phyloP scores from a whole-genome alignment of 2,329 filamentous ascomycete genomes.

The Paraconiothyrium sp. region DNA sequence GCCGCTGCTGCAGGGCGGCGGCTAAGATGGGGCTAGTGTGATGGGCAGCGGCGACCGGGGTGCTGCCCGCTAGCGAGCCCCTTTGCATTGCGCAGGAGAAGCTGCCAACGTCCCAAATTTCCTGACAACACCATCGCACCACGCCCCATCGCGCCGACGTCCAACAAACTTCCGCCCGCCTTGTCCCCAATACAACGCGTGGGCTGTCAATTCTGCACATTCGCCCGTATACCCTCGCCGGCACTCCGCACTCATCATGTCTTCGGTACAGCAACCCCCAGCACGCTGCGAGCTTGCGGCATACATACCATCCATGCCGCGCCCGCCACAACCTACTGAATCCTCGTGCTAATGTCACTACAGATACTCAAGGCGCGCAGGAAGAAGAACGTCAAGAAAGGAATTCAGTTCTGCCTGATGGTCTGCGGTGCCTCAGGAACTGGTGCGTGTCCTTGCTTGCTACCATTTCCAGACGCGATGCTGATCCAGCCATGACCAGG shows the following conservation, averaged over 20 bases:
- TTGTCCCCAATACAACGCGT: constrained; percentile 31
- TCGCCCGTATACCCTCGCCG: constrained; percentile 28
- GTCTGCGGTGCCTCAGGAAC: constrained; percentile 99
- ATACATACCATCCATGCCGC: constrained; percentile 25
- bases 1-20: constrained; percentile 26
- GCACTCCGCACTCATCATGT: constrained; percentile 42
- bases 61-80: constrained; percentile 48
- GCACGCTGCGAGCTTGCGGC: constrained; percentile 33
- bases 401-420: constrained; percentile 99
- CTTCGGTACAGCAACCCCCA: constrained; percentile 47
- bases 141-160: constrained; percentile 27
- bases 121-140: constrained; percentile 47
- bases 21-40: constrained; percentile 39
- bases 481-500: constrained; percentile 62
- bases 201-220: constrained; percentile 28
- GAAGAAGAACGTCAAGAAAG: constrained; percentile 99
- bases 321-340: constrained; percentile 26
- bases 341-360: constrained; percentile 37
- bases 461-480: constrained; percentile 10
- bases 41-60: constrained; percentile 45
- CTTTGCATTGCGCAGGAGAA: constrained; percentile 52
- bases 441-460: constrained; percentile 67
- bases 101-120: constrained; percentile 53
- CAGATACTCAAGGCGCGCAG: constrained; percentile 85
- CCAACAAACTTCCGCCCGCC: constrained; percentile 24